Percentiles rank a stretch among this genome's conserved stretches.
Evolutionary conservation across 1,284 basidiomycete species (phyloP).

Genomic region (Microbotryum lychnidis-dioicae): DNA sequence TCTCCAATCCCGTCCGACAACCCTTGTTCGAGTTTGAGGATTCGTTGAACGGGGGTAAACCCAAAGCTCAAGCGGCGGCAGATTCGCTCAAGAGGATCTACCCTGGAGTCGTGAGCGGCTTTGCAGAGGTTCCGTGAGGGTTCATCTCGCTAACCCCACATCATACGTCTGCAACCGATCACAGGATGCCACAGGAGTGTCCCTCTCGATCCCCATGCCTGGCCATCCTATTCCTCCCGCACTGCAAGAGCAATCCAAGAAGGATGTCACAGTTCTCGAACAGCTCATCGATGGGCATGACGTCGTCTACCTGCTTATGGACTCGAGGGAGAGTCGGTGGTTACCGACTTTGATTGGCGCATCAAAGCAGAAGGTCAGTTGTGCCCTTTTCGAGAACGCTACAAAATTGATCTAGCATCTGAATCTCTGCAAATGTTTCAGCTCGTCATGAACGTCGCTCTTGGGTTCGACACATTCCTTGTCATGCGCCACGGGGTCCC

Average conservation of each 20-base stretch:
- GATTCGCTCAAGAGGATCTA: slow-evolving; percentile 78
- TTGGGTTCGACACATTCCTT: slow-evolving; percentile 92
- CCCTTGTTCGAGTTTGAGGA: slow-evolving; percentile 93
- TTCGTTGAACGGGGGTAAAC: slow-evolving; percentile 84
- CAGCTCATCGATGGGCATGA: slow-evolving; percentile 74
- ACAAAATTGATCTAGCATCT: background rate
- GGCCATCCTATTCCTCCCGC: slow-evolving; percentile 69
- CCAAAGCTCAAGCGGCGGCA: slow-evolving; percentile 87
- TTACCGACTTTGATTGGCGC: slow-evolving; percentile 81
- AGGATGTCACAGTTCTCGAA: slow-evolving; percentile 65
- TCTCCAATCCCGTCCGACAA: slow-evolving; percentile 93
- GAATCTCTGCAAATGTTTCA: slow-evolving; percentile 35
- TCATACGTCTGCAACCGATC: background rate
- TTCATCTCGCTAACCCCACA: no score
- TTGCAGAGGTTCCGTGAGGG: background rate
- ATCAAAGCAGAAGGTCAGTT: slow-evolving; percentile 65
- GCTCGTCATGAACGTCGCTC: slow-evolving; percentile 88
- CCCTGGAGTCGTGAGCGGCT: slow-evolving; percentile 69
- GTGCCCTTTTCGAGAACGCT: background rate
- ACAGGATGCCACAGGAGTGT: slow-evolving; percentile 67
- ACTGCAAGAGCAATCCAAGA: slow-evolving; percentile 52
- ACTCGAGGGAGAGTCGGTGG: slow-evolving; percentile 93
- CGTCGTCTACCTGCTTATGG: slow-evolving; percentile 90
- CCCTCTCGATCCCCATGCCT: slow-evolving; percentile 88
- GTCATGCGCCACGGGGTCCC: slow-evolving; percentile 92